A percentile compares a stretch with the other conserved stretches of the same genome.
phyloP scores from a whole-genome alignment of 2,329 filamentous ascomycete species.

The Tolypocladium tropicale region DNA sequence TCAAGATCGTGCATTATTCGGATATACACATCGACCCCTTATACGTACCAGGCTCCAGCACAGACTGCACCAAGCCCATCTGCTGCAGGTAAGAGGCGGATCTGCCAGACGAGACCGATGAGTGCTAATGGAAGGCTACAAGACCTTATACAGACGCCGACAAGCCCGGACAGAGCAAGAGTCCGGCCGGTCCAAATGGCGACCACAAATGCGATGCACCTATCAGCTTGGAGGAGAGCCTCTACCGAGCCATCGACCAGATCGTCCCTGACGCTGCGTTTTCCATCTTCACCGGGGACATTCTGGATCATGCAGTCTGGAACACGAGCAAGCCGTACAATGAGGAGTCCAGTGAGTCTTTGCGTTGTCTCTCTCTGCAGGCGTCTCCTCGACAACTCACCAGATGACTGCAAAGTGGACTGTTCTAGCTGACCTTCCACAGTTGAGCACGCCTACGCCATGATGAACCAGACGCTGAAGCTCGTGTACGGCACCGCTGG shows the following conservation, averaged over 20 bases:
- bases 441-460: conserved; percentile 34
- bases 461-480: conserved; percentile 30
- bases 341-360: conserved; percentile 15
- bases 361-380: too few relatives aligned
- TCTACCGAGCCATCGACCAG: conserved; percentile 39
- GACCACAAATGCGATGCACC: conserved; percentile 44
- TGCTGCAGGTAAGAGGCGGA: conserved; percentile 37
- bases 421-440: neutral
- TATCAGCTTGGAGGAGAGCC: conserved; percentile 38
- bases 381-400: neutral
- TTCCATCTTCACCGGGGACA: conserved; percentile 49
- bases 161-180: conserved; percentile 34
- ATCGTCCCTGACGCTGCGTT: conserved; percentile 38
- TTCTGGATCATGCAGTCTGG: conserved; percentile 43
- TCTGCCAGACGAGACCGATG: neutral
- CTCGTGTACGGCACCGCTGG: conserved; percentile 41
- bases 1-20: conserved; percentile 48
- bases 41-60: conserved; percentile 42
- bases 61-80: conserved; percentile 47
- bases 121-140: conserved; percentile 3
- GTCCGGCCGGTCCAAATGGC: conserved; percentile 41
- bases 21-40: conserved; percentile 49
- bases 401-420: too few relatives aligned
- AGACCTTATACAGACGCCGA: conserved; percentile 36
- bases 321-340: conserved; percentile 27